Evolutionary conservation across 176 grass and related monocot genomes (phyloP).

Genomic region (Pontederia paniculata): DNA sequence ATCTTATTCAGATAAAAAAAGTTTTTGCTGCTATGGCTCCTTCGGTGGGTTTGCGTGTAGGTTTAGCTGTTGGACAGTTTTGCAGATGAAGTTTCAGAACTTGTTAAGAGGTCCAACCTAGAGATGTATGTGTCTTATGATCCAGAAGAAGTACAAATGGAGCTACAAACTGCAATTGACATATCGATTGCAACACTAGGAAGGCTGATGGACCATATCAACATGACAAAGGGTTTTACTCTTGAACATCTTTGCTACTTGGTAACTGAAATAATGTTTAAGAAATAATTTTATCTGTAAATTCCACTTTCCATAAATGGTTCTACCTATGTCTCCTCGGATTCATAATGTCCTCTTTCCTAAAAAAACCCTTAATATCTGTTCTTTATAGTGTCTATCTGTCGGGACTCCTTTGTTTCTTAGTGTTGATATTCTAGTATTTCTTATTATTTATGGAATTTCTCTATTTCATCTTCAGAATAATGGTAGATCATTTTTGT

Average conservation of each 20-base stretch:
- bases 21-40: conserved; percentile 86
- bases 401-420: no score
- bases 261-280: conserved; percentile 30
- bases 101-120: conserved; percentile 48
- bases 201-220: conserved; percentile 95
- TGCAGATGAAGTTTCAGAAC: conserved; percentile 61
- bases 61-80: conserved; percentile 86
- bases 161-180: conserved; percentile 74
- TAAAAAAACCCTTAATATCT: no score
- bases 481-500: background rate
- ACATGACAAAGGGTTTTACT: conserved; percentile 92
- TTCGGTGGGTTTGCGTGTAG: conserved; percentile 60
- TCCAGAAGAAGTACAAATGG: conserved; percentile 52
- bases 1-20: conserved; percentile 66
- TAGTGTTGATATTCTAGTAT: no score
- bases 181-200: conserved; percentile 91
- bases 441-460: no score
- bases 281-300: no score
- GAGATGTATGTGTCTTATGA: conserved; percentile 54
- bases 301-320: background rate
- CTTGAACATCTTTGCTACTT: conserved; percentile 89
- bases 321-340: background rate
- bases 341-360: no score
- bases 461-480: no score
- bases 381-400: no score